Evolutionary conservation across 208 protist species (phyloP), one percentile per base, ranked within the genome.

Genomic region (Acanthamoeba culbertsoni): DNA sequence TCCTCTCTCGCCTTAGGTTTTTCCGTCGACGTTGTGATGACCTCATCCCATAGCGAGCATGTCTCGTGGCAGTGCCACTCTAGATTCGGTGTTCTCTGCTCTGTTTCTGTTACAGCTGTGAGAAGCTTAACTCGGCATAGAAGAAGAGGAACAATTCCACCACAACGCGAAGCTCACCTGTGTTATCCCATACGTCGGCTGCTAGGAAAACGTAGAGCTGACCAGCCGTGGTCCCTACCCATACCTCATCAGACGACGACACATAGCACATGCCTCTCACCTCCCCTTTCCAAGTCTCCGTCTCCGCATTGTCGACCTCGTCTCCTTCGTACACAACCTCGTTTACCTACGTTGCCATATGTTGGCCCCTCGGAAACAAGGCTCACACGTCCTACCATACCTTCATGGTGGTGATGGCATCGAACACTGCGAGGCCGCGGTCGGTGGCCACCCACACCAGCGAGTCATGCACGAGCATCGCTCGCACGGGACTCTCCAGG

Each of bases 401-500:
- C 55, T 89, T 89, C 2, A 82, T 5, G n/a, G 71, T 33, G 20
- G 37, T 82, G n/a, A 33, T 23, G 43, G 42, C 40, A 28, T 82
- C 71, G n/a, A 82, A 82, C 0, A 82, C 23, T 16, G 10, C 31
- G n/a, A 82, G 1, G 23, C 71, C 71, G 10, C 40, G 71, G 71
- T 89, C 79, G 3, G 79, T 89, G 51, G 55, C 79, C 26, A 65
- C 79, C 79, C 79, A 89, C 28, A 89, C 79, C 28, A 89, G 48
- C 33, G 12, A 7, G 46, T 42, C 46, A 12, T 89, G 79, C 28
- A 63, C 16, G 53, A 89, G 55, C 79, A 89, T 89, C 18, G 53
- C 31, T 8, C 79, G 79, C 31, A 89, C 79, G 5, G 79, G 79
- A 63, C 53, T 68, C 40, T 89, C 79, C 79, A 89, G 33, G 37